These are phyloP conservation scores for Dactylella cylindrospora DNA, from an alignment of 2,329 filamentous ascomycete genomes.

Conservation along the genomic window DNA sequence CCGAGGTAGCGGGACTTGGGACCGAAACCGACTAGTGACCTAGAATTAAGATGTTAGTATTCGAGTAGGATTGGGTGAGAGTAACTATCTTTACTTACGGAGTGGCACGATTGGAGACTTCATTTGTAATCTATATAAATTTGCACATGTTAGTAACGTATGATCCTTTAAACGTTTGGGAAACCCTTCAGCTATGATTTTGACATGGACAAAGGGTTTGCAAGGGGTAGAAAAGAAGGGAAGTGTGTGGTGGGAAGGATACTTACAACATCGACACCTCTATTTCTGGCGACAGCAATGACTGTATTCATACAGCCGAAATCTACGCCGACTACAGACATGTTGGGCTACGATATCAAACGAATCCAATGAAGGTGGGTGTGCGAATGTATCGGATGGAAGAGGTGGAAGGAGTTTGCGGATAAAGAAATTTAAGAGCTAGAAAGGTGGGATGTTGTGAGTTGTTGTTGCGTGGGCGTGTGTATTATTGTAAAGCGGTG, in stretches of 20 bases:
- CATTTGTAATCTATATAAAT: conserved; percentile 87
- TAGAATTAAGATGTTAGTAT: conserved; percentile 53
- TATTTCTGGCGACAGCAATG: conserved; percentile 95
- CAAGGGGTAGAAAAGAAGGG: conserved; percentile 1
- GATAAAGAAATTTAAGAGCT: background rate
- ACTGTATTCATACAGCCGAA: conserved; percentile 96
- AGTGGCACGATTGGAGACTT: conserved; percentile 96
- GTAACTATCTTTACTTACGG: conserved; percentile 67
- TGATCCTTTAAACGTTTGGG: no score
- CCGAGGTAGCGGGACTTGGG: conserved; percentile 92
- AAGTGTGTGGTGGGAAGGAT: conserved; percentile 45
- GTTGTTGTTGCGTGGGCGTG: no score
- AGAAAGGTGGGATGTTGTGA: conserved; percentile 5
- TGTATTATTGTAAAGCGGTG: conserved; percentile 2
- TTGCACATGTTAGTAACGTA: conserved; percentile 50
- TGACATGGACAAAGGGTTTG: conserved; percentile 25
- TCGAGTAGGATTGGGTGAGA: conserved; percentile 15
- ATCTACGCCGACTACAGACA: conserved; percentile 68
- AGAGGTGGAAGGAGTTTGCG: background rate
- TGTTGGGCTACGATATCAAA: conserved; percentile 36
- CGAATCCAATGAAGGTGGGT: background rate
- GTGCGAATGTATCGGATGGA: background rate
- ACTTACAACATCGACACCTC: conserved; percentile 98
- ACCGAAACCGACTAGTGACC: conserved; percentile 91
- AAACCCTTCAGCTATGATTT: conserved; percentile 45